Base-by-base conservation (phyloP, 208 protist species). In the Acanthamoeba culbertsoni region DNA sequence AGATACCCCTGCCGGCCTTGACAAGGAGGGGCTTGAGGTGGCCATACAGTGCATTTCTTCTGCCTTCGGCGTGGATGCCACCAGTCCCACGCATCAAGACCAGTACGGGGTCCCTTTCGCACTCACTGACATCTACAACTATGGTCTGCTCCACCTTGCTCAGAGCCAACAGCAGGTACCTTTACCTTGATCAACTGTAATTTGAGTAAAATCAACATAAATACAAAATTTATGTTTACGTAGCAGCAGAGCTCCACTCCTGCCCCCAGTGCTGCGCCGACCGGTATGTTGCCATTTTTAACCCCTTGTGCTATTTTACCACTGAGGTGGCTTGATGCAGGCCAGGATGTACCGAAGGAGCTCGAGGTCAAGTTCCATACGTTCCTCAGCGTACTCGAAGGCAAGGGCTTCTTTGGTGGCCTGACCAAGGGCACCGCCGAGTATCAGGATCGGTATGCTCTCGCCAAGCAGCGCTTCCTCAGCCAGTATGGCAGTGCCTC, bases 391-490 rank as follows among this genome's bases (percentile, higher is more conserved):
- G 51, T 88, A n/a, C 77, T 88, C 18, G 77, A 88, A 33, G 51
- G 51, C 48, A 55, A 88, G 37, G 46, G 33, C 46, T 88, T 88
- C 77, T 88, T 88, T 10, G 26, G 31, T 5, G 77, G 77, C 12
- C 43, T 62, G 43, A 18, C 43, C 23, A 88, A 88, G 51, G 77
- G 77, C 43, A 62, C 43, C 28, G 12, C 20, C n/a, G 77, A 88
- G n/a, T 88, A 88, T 26, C 43, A 55, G 48, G 31, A 88, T 16
- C 77, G 77, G n/a, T 62, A 46, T 33, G 42, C 55, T n/a, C 77
- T 88, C 20, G 77, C 77, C 48, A 88, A 62, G 77, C 77, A 88
- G 77, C 43, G 51, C 7, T 88, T 88, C 31, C 48, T 88, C 18
- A 40, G 33, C 33, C 43, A 88, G 51, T 88, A 63, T 43, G 28